Evolutionary conservation across 352 stramenopile genomes (phyloP).

Genomic region (Pseudoperonospora humuli): DNA sequence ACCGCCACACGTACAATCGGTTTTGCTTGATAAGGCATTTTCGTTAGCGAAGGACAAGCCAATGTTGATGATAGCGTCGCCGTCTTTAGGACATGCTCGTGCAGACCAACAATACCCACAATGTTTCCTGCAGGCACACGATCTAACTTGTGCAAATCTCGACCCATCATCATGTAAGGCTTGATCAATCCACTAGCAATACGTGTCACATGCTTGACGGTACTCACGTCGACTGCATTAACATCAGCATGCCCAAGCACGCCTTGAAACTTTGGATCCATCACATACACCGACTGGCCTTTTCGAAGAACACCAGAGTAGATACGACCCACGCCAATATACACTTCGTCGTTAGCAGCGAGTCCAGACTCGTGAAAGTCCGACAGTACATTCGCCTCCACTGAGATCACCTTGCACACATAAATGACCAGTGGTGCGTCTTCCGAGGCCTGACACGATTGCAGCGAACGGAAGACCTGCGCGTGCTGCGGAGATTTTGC

Average conservation of each 20-base stretch:
- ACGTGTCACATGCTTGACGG: conserved; percentile 50
- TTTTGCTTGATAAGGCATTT: conserved; percentile 87
- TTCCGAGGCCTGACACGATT: conserved; percentile 43
- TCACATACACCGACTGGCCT: conserved; percentile 61
- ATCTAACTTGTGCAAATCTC: conserved; percentile 69
- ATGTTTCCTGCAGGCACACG: conserved; percentile 87
- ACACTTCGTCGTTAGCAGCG: conserved; percentile 58
- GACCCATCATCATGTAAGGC: conserved; percentile 92
- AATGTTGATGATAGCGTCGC: conserved; percentile 81
- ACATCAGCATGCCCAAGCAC: conserved; percentile 28
- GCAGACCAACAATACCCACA: conserved; percentile 81
- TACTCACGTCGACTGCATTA: conserved; percentile 18
- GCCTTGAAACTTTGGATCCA: conserved; percentile 87
- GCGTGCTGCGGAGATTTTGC: conserved; percentile 24
- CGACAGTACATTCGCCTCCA: conserved; percentile 79
- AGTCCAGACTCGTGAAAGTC: conserved; percentile 51
- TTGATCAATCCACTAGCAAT: conserved; percentile 43
- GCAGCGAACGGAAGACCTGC: conserved; percentile 41
- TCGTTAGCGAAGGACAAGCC: conserved; percentile 72
- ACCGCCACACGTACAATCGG: conserved; percentile 90
- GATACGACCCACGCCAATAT: conserved; percentile 88
- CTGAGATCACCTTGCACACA: conserved; percentile 90
- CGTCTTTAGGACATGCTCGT: conserved; percentile 86
- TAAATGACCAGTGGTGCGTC: conserved; percentile 81
- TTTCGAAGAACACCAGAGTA: conserved; percentile 81